These are phyloP conservation scores for Diospyros lotus DNA, from an alignment of 148 eudicot genomes.

Conservation along the genomic window DNA sequence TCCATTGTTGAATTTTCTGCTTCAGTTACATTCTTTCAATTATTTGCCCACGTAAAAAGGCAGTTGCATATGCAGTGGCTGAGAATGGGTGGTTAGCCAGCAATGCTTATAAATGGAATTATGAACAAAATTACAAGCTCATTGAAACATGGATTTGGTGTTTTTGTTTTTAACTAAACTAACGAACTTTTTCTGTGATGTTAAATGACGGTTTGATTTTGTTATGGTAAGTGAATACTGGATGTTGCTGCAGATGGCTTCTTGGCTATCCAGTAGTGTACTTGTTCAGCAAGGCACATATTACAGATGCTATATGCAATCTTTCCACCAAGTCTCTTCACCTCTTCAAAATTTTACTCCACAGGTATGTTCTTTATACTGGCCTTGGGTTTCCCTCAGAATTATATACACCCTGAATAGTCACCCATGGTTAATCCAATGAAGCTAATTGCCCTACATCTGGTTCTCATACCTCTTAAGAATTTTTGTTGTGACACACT, in stretches of 20 bases:
- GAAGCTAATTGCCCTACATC: not conserved
- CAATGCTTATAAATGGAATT: not conserved
- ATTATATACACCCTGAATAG: not conserved
- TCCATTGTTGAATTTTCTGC: no score
- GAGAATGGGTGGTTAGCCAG: not conserved
- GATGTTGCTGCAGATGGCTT: slow-evolving; percentile 71
- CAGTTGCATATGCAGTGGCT: not conserved
- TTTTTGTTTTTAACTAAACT: not conserved
- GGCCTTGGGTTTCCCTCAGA: not conserved
- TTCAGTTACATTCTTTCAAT: no score
- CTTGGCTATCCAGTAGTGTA: slow-evolving; percentile 93
- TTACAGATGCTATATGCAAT: slow-evolving; percentile 66
- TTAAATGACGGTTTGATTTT: not conserved
- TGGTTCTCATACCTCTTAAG: no score
- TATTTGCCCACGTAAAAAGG: not conserved
- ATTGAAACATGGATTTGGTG: not conserved
- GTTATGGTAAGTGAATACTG: not conserved
- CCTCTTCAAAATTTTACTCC: slow-evolving; percentile 54
- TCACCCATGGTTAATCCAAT: not conserved
- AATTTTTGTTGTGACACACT: no score
- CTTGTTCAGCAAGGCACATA: slow-evolving; percentile 70
- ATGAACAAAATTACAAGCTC: not conserved
- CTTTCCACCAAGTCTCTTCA: slow-evolving; percentile 84
- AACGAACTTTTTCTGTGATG: not conserved
- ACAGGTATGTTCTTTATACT: slow-evolving; percentile 46